Conservation (phyloP, 371 early-diverging fungal genomes). For the Sanchytrium tribonematis region DNA sequence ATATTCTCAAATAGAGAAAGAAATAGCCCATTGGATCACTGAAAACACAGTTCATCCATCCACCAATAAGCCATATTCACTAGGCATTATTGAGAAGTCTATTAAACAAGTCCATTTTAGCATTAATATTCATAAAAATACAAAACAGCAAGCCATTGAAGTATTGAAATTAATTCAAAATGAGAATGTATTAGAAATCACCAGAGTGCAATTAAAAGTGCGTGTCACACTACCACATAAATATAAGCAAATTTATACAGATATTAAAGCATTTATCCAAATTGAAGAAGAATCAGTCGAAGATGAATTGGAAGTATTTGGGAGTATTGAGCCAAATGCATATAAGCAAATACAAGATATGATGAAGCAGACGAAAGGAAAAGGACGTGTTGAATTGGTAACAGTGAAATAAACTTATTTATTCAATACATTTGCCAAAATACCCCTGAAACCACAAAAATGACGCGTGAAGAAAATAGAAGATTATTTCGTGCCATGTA, state of each 20-base stretch:
- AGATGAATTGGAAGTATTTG: background rate
- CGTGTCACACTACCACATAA: slow-evolving; percentile 28
- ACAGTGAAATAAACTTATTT: too few relatives aligned
- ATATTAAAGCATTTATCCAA: background rate
- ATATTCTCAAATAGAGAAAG: slow-evolving; percentile 43
- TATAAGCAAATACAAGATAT: background rate
- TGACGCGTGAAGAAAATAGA: too few relatives aligned
- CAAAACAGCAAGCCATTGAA: slow-evolving; percentile 61
- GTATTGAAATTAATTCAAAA: slow-evolving; percentile 69
- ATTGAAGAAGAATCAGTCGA: background rate
- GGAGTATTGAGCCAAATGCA: background rate
- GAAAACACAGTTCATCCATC: slow-evolving; percentile 80
- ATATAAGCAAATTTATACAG: background rate
- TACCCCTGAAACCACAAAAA: too few relatives aligned
- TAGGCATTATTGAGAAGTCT: slow-evolving; percentile 86
- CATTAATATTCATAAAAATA: slow-evolving; percentile 50
- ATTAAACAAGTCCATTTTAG: slow-evolving; percentile 70
- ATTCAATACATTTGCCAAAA: too few relatives aligned
- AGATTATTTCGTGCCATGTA: too few relatives aligned
- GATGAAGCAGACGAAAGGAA: background rate
- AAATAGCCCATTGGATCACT: slow-evolving; percentile 72
- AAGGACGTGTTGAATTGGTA: too few relatives aligned
- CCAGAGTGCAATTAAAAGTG: slow-evolving; percentile 71
- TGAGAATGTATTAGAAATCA: slow-evolving; percentile 56
- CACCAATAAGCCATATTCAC: slow-evolving; percentile 75